Conservation (phyloP, 2,329 filamentous ascomycete species). For the Neonectria ditissima region DNA sequence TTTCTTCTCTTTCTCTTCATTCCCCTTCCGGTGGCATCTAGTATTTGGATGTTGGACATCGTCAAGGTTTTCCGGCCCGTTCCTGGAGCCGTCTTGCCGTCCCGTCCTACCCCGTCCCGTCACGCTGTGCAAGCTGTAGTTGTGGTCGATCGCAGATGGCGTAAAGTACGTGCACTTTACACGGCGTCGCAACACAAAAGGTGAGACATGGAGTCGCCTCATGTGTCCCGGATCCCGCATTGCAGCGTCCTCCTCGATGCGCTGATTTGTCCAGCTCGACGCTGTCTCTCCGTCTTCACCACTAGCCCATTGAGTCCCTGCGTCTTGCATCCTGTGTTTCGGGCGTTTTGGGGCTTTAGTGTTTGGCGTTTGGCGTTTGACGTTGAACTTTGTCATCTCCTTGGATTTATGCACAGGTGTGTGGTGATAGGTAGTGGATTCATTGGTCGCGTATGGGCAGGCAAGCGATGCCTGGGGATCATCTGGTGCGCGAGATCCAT, state of each 20-base stretch:
- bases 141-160: neutral
- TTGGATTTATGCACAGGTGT: slow-evolving; percentile 18
- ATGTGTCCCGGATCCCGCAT: slow-evolving; percentile 37
- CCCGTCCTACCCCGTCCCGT: neutral
- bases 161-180: neutral
- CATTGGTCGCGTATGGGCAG: slow-evolving; percentile 7
- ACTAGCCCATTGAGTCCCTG: slow-evolving; percentile 28
- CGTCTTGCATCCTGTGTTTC: slow-evolving; percentile 39
- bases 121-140: neutral
- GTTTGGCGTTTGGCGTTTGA: slow-evolving; percentile 18
- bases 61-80: slow-evolving; percentile 17
- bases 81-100: slow-evolving; percentile 2
- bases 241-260: slow-evolving; percentile 24
- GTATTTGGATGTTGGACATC: slow-evolving; percentile 4
- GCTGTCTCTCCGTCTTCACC: slow-evolving; percentile 25
- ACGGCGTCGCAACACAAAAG: slow-evolving; percentile 22
- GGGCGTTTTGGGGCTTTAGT: slow-evolving; percentile 11
- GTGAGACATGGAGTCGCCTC: slow-evolving; percentile 37
- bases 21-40: slow-evolving; percentile 6
- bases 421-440: no score
- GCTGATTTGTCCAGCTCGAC: slow-evolving; percentile 30
- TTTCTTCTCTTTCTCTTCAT: neutral
- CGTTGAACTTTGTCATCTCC: slow-evolving; percentile 3
- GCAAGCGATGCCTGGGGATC: neutral
- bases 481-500: neutral